A percentile compares a stretch with the other conserved stretches of the same genome.
Conservation (phyloP, 148 eudicot species). For the Silene uniflora region DNA sequence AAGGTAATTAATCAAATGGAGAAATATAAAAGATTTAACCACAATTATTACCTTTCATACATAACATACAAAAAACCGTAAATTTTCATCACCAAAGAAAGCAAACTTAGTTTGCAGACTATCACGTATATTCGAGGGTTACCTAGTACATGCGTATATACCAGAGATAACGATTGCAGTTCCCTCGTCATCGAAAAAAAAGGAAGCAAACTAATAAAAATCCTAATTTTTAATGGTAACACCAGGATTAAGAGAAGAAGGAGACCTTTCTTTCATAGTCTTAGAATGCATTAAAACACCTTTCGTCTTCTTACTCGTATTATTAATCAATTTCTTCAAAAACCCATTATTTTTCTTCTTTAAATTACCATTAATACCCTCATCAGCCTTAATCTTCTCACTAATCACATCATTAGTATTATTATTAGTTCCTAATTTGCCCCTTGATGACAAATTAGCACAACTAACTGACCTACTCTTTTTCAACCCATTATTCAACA, state of each 20-base stretch:
- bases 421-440: background rate
- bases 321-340: conserved; percentile 47
- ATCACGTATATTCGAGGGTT: no score
- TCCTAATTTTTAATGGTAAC: conserved; percentile 1
- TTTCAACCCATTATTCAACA: conserved; percentile 32
- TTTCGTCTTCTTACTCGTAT: conserved; percentile 41
- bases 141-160: no score
- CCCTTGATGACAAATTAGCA: conserved; percentile 26
- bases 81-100: no score
- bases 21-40: no score
- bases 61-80: background rate
- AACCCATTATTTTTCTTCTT: conserved; percentile 50
- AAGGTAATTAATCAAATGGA: background rate
- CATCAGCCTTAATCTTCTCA: conserved; percentile 6
- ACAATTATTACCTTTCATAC: background rate
- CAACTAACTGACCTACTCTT: conserved; percentile 45
- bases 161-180: no score
- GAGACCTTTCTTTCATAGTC: conserved; percentile 32
- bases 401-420: background rate
- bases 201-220: background rate
- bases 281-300: conserved; percentile 40
- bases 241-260: background rate
- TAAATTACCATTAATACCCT: background rate
- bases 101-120: no score
- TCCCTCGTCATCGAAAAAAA: no score